phyloP scores from a whole-genome alignment of 805 yeast genomes.

The Kluyveromyces dobzhanskii region DNA sequence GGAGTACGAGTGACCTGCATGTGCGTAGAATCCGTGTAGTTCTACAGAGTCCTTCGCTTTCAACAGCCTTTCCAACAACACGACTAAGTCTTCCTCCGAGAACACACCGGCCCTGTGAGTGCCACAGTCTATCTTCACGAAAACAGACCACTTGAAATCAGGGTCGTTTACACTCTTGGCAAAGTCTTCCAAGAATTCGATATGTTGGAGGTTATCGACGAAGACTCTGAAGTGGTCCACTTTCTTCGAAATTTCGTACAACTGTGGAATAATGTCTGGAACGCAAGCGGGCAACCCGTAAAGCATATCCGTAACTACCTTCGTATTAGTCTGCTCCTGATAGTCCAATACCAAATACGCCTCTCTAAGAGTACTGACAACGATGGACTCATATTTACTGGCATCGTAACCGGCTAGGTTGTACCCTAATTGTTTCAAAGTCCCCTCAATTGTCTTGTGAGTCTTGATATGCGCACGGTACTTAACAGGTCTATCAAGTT shows the following conservation, averaged over 20 bases:
- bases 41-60: slow-evolving; percentile 29
- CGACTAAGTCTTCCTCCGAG: background rate
- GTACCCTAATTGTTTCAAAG: slow-evolving; percentile 43
- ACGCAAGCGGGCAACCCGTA: slow-evolving; percentile 53
- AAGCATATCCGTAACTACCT: slow-evolving; percentile 37
- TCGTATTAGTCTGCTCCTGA: slow-evolving; percentile 21
- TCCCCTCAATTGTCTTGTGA: slow-evolving; percentile 59
- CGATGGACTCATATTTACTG: slow-evolving; percentile 38
- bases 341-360: slow-evolving; percentile 42
- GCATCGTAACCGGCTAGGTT: slow-evolving; percentile 27
- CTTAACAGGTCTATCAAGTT: slow-evolving; percentile 16
- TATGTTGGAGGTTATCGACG: slow-evolving; percentile 54
- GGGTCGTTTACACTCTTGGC: slow-evolving; percentile 11
- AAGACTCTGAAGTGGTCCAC: slow-evolving; percentile 44
- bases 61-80: background rate
- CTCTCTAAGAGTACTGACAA: slow-evolving; percentile 64
- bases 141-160: slow-evolving; percentile 45
- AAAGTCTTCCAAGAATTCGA: slow-evolving; percentile 38
- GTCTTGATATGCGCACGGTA: slow-evolving; percentile 74
- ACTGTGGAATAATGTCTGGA: slow-evolving; percentile 39
- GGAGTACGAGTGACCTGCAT: slow-evolving; percentile 69
- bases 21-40: slow-evolving; percentile 65
- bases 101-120: slow-evolving; percentile 58
- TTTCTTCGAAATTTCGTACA: slow-evolving; percentile 34
- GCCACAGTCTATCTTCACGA: slow-evolving; percentile 65